A percentile compares a stretch with the other conserved stretches of the same genome.
Evolutionary conservation across 169 alveolate species (phyloP).

Genomic region (Eimeria falciformis): DNA sequence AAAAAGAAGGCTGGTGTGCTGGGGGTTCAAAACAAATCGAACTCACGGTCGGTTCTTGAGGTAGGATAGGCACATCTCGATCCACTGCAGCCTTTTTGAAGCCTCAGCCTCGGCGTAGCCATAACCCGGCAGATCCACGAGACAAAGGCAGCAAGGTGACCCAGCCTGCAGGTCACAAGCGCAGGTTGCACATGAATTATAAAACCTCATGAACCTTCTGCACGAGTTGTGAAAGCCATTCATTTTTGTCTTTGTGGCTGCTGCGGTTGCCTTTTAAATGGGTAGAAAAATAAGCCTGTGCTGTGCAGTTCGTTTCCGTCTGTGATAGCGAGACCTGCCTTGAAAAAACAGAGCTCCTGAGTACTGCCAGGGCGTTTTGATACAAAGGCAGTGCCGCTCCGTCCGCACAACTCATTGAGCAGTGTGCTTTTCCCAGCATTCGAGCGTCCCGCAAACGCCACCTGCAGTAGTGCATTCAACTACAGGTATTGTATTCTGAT

Average conservation of each 20-base stretch:
- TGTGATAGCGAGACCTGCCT: conserved; percentile 26
- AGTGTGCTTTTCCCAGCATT: conserved; percentile 80
- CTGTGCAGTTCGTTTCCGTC: neutral
- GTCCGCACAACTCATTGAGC: conserved; percentile 78
- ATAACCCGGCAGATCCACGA: conserved; percentile 81
- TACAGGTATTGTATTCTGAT: neutral
- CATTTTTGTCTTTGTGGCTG: too few species aligned
- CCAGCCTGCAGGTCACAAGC: conserved; percentile 74
- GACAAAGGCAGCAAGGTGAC: conserved; percentile 69
- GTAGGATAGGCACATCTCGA: conserved; percentile 77
- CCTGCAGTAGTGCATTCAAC: conserved; percentile 10
- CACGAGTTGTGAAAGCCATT: too few species aligned
- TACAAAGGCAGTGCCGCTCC: conserved; percentile 75
- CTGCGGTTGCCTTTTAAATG: too few species aligned
- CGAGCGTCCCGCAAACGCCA: conserved; percentile 81
- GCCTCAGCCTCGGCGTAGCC: conserved; percentile 80
- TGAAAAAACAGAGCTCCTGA: conserved; percentile 71
- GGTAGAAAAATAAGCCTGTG: too few species aligned
- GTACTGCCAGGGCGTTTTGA: conserved; percentile 77
- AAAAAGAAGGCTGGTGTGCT: neutral
- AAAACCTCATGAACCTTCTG: too few species aligned
- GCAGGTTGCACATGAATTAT: too few species aligned
- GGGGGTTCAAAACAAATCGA: too few species aligned
- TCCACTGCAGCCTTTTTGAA: conserved; percentile 78
- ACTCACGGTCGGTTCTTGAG: conserved; percentile 77